Evolutionary conservation across 1,284 basidiomycete species (phyloP).

Genomic region (Inonotus obliquus): DNA sequence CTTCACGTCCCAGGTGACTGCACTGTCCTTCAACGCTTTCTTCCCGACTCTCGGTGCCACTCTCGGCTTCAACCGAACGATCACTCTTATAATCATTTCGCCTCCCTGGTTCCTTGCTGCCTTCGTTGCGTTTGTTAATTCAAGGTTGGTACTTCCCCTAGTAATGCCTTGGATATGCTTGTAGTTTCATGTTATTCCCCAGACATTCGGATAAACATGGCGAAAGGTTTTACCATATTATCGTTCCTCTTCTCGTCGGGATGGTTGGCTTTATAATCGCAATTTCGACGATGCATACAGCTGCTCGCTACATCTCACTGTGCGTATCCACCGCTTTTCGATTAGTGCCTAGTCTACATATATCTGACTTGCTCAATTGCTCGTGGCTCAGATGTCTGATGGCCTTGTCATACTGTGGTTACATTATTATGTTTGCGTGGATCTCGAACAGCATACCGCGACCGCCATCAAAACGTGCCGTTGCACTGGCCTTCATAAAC

Average conservation of each 20-base stretch:
- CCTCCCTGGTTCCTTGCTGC: slow-evolving; percentile 23
- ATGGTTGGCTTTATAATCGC: slow-evolving; percentile 41
- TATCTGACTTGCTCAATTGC: neutral
- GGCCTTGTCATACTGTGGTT: slow-evolving; percentile 31
- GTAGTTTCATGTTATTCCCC: neutral
- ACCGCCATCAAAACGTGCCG: slow-evolving; percentile 37
- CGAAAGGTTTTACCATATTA: slow-evolving; percentile 38
- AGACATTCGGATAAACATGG: slow-evolving; percentile 32
- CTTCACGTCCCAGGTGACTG: slow-evolving; percentile 24
- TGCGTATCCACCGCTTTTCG: too few species aligned
- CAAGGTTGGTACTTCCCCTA: neutral
- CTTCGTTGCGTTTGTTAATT: slow-evolving; percentile 18
- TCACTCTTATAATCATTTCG: slow-evolving; percentile 25
- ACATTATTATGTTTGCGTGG: slow-evolving; percentile 36
- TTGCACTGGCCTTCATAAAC: slow-evolving; percentile 36
- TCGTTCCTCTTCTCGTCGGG: slow-evolving; percentile 31
- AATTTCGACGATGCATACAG: slow-evolving; percentile 35
- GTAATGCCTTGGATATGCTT: neutral
- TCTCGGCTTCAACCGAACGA: slow-evolving; percentile 25
- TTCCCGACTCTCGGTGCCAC: slow-evolving; percentile 30
- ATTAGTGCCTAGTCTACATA: too few species aligned
- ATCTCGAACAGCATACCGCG: slow-evolving; percentile 33
- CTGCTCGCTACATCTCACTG: slow-evolving; percentile 37
- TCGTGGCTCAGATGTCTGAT: slow-evolving; percentile 27
- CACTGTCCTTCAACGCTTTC: slow-evolving; percentile 29